Evolutionary conservation across 352 stramenopile species (phyloP).

Genomic region (Pythium folliculosum): DNA sequence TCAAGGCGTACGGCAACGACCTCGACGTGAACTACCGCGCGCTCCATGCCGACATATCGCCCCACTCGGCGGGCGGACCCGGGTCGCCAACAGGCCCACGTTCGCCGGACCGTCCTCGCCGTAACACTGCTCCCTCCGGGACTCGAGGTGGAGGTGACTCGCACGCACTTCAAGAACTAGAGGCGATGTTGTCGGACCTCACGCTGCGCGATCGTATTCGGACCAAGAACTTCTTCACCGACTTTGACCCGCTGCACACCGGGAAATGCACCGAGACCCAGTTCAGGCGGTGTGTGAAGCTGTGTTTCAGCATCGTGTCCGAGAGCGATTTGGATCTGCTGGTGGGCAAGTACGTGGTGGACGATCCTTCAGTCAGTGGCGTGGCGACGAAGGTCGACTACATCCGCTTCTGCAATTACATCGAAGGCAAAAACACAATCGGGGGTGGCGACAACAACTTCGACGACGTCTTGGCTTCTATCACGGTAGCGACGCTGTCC

Average conservation of each 20-base stretch:
- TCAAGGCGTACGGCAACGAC: conserved; percentile 73
- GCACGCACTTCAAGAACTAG: conserved; percentile 50
- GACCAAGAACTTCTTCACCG: conserved; percentile 83
- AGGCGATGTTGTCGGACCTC: conserved; percentile 59
- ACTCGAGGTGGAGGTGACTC: conserved; percentile 6
- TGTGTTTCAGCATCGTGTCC: conserved; percentile 67
- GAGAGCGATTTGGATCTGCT: conserved; percentile 66
- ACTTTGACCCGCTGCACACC: conserved; percentile 76
- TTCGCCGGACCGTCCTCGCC: conserved; percentile 59
- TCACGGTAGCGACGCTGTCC: conserved; percentile 34
- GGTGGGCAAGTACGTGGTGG: conserved; percentile 56
- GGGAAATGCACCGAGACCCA: conserved; percentile 78
- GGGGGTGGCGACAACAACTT: conserved; percentile 43
- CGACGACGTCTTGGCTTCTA: conserved; percentile 50
- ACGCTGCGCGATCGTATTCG: conserved; percentile 74
- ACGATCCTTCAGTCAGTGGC: conserved; percentile 23
- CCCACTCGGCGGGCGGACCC: conserved; percentile 32
- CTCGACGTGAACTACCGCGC: conserved; percentile 79
- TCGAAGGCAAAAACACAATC: conserved; percentile 52
- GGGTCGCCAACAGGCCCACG: conserved; percentile 28
- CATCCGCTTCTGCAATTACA: conserved; percentile 66
- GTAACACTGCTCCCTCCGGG: conserved; percentile 34
- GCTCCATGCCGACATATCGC: conserved; percentile 72
- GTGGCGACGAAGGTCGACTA: conserved; percentile 75
- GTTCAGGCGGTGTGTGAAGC: conserved; percentile 78